phyloP scores from a whole-genome alignment of 331 rosid genomes.

The Prunus yedoensis region DNA sequence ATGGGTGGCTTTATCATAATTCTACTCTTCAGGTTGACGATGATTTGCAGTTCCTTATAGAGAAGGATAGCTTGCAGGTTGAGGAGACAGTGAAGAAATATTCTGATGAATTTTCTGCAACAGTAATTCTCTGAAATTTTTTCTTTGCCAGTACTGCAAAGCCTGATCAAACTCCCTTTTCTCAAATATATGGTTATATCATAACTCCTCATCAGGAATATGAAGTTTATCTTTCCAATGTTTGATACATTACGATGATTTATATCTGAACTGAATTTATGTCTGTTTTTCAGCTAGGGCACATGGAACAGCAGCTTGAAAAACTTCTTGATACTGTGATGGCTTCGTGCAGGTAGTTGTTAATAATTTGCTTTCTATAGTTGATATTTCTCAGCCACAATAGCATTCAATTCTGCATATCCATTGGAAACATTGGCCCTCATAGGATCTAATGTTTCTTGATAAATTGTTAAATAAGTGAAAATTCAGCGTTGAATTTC shows the following conservation, averaged over 20 bases:
- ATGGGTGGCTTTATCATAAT: conserved; percentile 9
- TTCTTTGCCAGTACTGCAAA: conserved; percentile 4
- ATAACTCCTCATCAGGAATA: neutral
- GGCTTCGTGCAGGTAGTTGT: conserved; percentile 62
- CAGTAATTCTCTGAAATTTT: conserved; percentile 47
- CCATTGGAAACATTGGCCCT: neutral
- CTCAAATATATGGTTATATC: neutral
- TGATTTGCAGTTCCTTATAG: conserved; percentile 51
- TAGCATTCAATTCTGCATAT: neutral
- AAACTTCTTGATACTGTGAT: conserved; percentile 55
- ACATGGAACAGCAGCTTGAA: conserved; percentile 78
- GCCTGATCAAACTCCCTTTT: neutral
- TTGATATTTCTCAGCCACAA: neutral
- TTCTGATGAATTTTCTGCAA: conserved; percentile 52
- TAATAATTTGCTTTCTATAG: neutral
- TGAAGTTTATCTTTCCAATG: neutral
- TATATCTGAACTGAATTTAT: conserved; percentile 23
- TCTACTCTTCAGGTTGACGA: conserved; percentile 43
- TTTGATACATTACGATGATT: neutral
- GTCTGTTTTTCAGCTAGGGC: conserved; percentile 51
- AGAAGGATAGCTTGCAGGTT: conserved; percentile 43
- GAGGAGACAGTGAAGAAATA: conserved; percentile 45
- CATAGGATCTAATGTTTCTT: neutral
- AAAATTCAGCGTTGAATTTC: neutral
- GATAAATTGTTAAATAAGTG: neutral